Evolutionary conservation across 306 rosid genomes (phyloP), one percentile per base, ranked within the genome.

Genomic region (Rosa persica): DNA sequence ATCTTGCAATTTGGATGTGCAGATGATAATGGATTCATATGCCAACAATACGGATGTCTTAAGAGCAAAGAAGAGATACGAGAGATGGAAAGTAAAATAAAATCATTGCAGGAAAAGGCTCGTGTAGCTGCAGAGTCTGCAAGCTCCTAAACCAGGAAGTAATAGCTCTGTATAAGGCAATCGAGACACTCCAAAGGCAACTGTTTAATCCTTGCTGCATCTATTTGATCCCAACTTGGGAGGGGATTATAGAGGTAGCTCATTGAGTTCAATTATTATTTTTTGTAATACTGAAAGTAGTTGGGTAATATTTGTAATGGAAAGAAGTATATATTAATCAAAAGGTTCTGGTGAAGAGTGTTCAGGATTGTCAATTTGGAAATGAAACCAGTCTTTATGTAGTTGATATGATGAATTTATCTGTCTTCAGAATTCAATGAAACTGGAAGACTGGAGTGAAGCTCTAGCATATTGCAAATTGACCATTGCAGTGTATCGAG

Each of bases 391-490:
- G 46, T 30, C n/a, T 13, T 36, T 12, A 40, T 1, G 13, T 7
- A 43, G 22, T 36, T 47, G 22, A n/a, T 64, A 55, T 57, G 19
- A 12, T 66, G 16, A 8, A 60, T 15, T 75, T 57, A 8, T 67
- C 23, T 60, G 30, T 84, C 76, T 86, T 75, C 92, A 94, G 98
- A 80, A 88, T 75, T 83, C 85, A 77, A 90, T 92, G 97, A 89
- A 92, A 84, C 80, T 88, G 83, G 88, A 90, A 84, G 81, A 81
- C 78, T 94, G 97, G 98, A 86, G 75, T 72, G 90, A 86, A 78
- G 98, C 98, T 83, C 87, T 92, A 72, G 80, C 81, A 19, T 94
- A 87, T 76, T 92, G 98, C 89, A 89, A 86, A 82, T 74, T 88
- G 89, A 89, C 98, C 80, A 85, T 94, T 82, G 94, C 96, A 74